Evolutionary conservation across 169 alveolate genomes (phyloP), one percentile per base, ranked within the genome.

Genomic region (Cryptosporidium sp.): DNA sequence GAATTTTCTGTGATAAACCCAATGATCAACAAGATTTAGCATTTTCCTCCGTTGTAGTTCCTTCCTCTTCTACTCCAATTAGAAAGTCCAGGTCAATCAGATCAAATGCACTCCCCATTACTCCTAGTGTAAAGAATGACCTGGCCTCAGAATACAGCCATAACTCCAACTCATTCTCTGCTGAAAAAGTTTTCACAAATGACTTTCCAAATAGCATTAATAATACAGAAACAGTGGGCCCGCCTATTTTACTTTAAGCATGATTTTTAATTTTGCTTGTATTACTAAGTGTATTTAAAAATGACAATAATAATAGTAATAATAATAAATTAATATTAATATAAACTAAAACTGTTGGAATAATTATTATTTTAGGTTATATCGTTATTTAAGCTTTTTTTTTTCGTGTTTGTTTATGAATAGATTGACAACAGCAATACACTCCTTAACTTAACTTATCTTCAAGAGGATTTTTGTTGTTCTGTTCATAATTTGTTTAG

Each of bases 51-150:
- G 62, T 80, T 29, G 89, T 80, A 9, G 67, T 59, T 23, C 89
- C 89, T 9, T 31, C 89, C 3, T 80, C 89, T 43, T 80, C 89
- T 9, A 80, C 89, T 41, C 89, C 89, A 39, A 23, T 80, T 6
- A 80, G 75, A 31, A 80, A 80, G 68, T 45, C 51, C 4, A 59
- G 75, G 14, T 80, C 89, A 16, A 43, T 26, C 26, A 59, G 75
- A 41, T 10, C 59, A 7, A 33, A 55, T 58, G 33, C 29, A 18
- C 14, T 80, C 5, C 65, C 67, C 18, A 6, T 50, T 14, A 31
- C 71, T 29, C 71, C 71, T 16, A 14, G 3, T 65, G 51, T 23
- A 29, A 65, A 65, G n/a, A 65, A 65, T 14, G 52, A 33, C 14
- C n/a, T 31, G 16, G 1, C 41, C 16, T 8, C 29, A 39, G 52